Evolutionary conservation across 1,284 basidiomycete genomes (phyloP), one percentile per base, ranked within the genome.

Genomic region (Stygiomarasmius scandens): DNA sequence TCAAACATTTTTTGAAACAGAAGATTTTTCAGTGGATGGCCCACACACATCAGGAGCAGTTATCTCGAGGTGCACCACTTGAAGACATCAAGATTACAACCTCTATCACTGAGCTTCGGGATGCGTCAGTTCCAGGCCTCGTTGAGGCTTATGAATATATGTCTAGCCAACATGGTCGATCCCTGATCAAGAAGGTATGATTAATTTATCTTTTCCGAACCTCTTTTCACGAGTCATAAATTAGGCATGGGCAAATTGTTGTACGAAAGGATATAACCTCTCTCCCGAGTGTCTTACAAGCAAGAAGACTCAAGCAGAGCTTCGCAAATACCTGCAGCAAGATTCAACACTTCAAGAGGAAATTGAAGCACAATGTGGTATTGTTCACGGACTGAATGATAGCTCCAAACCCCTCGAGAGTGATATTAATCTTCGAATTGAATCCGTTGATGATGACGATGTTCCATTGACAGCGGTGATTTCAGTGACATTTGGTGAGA

Each of bases 1-100:
- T 67, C 55, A 66, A 67, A 34, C 64, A 69, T 41, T 27, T 29
- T 5, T 25, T 66, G 43, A 69, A 68, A 36, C 64, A 64, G 24
- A 41, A 60, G 9, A 54, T 67, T n/a, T 56, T 60, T 5, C 10
- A 49, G 4, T 56, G 51, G 50, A 52, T 59, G 44, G 52, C 24
- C 1, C 23, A 27, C 3, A 22, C 41, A 4, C 47, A 50, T 29
- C n/a, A 50, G 25, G 3, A 63, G 19, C 60, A 62, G 44, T 24
- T 64, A 25, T 34, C 19, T 10, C n/a, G 45, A 16, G 61, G 66
- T 14, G 25, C 55, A 6, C 57, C 44, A 8, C 52, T 61, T 4
- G 58, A 61, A 16, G 49, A 66, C 10, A 59, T 67, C 11, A 52
- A 52, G 38, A 58, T 67, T 20, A 49, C 62, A 3, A 63, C 56